Conservation (phyloP, 164 flowering plant genomes). For the Vitis riparia region DNA sequence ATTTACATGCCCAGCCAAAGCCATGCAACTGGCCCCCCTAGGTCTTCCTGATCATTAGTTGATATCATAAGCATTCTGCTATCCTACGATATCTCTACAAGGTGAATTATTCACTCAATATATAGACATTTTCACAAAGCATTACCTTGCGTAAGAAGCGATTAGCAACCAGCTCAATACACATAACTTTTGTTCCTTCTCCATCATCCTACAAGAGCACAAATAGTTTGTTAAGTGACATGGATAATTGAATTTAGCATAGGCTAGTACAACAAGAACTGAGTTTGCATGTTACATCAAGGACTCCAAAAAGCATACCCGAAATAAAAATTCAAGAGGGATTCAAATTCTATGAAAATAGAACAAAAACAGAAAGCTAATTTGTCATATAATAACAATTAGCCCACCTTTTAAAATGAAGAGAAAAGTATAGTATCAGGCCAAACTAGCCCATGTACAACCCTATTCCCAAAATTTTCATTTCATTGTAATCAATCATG, state of each 20-base stretch:
- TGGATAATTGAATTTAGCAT: not conserved
- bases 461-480: not conserved
- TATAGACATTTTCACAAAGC: not conserved
- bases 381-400: not conserved
- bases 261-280: not conserved
- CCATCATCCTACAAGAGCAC: conserved; percentile 35
- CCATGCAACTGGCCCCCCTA: too few species aligned
- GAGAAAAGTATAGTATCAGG: too few species aligned
- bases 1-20: too few species aligned
- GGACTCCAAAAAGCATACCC: not conserved
- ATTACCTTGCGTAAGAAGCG: conserved; percentile 89
- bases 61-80: not conserved
- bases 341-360: not conserved
- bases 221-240: not conserved
- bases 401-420: too few species aligned
- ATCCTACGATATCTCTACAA: not conserved
- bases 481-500: not conserved
- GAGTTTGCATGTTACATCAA: not conserved
- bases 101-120: too few species aligned
- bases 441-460: too few species aligned
- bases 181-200: conserved; percentile 59
- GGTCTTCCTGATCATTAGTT: too few species aligned
- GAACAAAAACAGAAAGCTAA: too few species aligned
- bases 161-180: conserved; percentile 92
- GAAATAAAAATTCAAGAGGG: not conserved